Evolutionary conservation across 768 basidiomycete genomes (phyloP), one percentile per base, ranked within the genome.

Genomic region (Collybia sordida): DNA sequence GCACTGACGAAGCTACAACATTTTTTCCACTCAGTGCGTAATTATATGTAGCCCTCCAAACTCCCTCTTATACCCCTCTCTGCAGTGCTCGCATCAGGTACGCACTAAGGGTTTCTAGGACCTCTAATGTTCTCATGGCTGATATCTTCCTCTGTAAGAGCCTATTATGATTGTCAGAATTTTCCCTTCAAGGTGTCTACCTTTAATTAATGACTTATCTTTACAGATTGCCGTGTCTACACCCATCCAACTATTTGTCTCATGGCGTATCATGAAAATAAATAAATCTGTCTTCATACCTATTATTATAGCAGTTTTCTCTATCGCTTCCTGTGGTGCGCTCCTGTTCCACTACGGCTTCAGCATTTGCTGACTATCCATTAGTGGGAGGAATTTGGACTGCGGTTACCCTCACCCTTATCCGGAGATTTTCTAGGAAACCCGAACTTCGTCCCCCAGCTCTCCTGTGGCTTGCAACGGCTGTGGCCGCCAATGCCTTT

Each of bases 181-280:
- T 46, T 11, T 4, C 37, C n/a, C 22, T 8, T 9, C 22, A 8
- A 6, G 11, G 15, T 8, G 9, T 22, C 24, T 49, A 15, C 17
- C 6, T 3, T 17, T 1, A 38, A 8, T 18, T 25, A 23, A 17
- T 27, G 17, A 17, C 25, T 14, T 5, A 31, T 14, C 11, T 31
- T 27, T 35, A 3, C 50, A 75, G 73, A 69, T 70, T 7, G 54
- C 66, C 9, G 64, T 61, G 9, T 78, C 75, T 2, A 77, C 74
- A 9, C 75, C 75, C 0, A 76, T 78, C 14, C 77, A 77, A 58
- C 52, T 78, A 9, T 77, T 75, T 60, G 68, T 77, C 42, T 73
- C 74, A 0, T 74, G 72, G 69, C 64, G 74, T 40, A 73, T 77
- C 37, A 64, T 58, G 46, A 56, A 72, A 12, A 63, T 78, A 25